Base-by-base conservation (phyloP, 2,329 filamentous ascomycete genomes). In the Fusarium sulawesiense region DNA sequence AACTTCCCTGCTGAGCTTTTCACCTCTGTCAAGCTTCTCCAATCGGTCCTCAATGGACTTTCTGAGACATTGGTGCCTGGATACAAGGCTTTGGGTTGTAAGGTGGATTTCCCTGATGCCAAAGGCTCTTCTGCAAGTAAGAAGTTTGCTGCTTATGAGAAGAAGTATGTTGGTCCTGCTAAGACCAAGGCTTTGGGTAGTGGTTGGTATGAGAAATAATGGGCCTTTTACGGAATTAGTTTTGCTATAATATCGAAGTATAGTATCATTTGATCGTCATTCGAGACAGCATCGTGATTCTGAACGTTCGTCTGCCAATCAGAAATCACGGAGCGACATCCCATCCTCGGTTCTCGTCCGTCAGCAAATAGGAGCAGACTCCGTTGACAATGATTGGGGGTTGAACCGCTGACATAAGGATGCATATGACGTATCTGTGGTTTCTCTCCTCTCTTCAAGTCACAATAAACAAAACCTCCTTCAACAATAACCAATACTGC, bases 1-100 rank as follows among this genome's bases (percentile, higher is more conserved):
- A 68, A 68, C 37, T 64, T 68, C 23, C 64, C 65, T 4, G 5
- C 65, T 4, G 53, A 57, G 44, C 45, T 68, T 1, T 68, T 67
- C 48, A 68, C 46, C 41, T 59, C 64, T 1, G 48, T 68, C 10
- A 41, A 6, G 5, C 37, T 64, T 8, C 16, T 64, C 3, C 64
- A 66, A 10, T 66, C 62, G 0, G 23, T 66, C 12, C 18, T 66
- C 37, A 66, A 66, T 25, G 11, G 21, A 2, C 20, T 67, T 7
- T 66, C 62, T 3, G 37, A 25, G 6, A 32, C 30, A 13, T 49
- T 68, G 18, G 37, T 42, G 3, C 64, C 64, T 2, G 63, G 64
- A 1, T 68, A 64, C 27, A 64, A 68, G 23, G 53, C 65, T 12
- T 10, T 68, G 7, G 65, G 64, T 4, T 68, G 65, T 12, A 55